Evolutionary conservation across 129 eudicot genomes (phyloP).

Genomic region (Smallanthus sonchifolius): DNA sequence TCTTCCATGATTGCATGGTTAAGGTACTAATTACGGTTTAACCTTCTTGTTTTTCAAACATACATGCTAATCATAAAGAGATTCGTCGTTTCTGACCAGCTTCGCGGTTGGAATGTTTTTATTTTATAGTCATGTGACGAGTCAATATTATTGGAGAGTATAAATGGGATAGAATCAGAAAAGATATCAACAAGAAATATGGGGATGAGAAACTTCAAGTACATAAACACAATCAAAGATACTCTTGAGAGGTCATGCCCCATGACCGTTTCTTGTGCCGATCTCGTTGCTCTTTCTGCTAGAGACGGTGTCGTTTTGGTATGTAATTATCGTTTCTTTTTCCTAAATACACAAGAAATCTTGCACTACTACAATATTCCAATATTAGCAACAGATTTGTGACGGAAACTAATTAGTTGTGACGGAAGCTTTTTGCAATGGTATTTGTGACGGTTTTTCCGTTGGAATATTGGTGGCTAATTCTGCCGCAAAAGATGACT

Average conservation of each 20-base stretch:
- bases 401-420: no score
- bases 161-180: slow-evolving; percentile 56
- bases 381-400: no score
- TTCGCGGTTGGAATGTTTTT: neutral
- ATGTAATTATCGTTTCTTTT: neutral
- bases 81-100: neutral
- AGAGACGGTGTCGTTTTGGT: slow-evolving; percentile 74
- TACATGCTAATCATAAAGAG: neutral
- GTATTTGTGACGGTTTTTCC: no score
- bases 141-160: slow-evolving; percentile 60
- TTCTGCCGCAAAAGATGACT: neutral
- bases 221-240: slow-evolving; percentile 62
- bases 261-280: slow-evolving; percentile 81
- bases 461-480: no score
- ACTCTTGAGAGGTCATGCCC: slow-evolving; percentile 76
- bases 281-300: slow-evolving; percentile 80
- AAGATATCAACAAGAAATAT: slow-evolving; percentile 45
- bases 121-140: slow-evolving; percentile 74
- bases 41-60: neutral
- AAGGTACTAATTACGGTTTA: slow-evolving; percentile 36
- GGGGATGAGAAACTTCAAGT: slow-evolving; percentile 93
- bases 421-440: neutral
- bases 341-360: neutral
- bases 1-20: slow-evolving; percentile 87
- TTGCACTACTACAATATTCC: neutral